Base-by-base conservation (phyloP, 2,329 filamentous ascomycete species). In the Aotearoamyces nothofagi region DNA sequence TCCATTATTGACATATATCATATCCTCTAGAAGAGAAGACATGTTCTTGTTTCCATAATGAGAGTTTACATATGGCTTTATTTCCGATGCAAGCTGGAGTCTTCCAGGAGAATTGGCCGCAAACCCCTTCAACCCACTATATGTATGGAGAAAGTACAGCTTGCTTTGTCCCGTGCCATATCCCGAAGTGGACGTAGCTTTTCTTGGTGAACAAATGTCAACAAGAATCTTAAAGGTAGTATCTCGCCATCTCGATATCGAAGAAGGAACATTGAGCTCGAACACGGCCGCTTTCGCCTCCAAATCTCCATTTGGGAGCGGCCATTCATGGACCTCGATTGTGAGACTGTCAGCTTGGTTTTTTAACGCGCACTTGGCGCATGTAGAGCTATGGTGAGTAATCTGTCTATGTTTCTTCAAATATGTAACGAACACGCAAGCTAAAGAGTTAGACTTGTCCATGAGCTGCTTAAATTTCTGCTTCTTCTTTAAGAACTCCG, bases 271-370 rank as follows among this genome's bases (percentile, higher is more conserved):
- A 0, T 38, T 29, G 0, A 73, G 45, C 36, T 74, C 69, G 27
- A 74, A 74, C 0, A 73, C 51, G 0, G 56, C 53, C 0, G 62
- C 51, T 32, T 63, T 59, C 0, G 53, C 52, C 8, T 52, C 15
- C 0, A 34, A 5, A 0, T 24, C 1, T 1, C 52, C 10, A 0
- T 23, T 16, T 0, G 66, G 59, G 0, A 75, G 47, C 0, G 69
- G 68, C 66, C 66, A 72, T 39, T 76, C 69, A 36, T 68, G 53
- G 6, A 67, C 41, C 0, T 23, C 1, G 5, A 77, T 70, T 0
- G 15, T 20, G 0, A 76, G 32, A 0, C 3, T 2, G 0, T 51
- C 25, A 1, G 64, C 63, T n/a, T 44, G 2, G 0, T 5, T 4
- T 3, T 37, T 24, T 0, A 50, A 34, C 0, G 3, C 2, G 37